Base-by-base conservation (phyloP, 768 basidiomycete species). In the Russula abietina region DNA sequence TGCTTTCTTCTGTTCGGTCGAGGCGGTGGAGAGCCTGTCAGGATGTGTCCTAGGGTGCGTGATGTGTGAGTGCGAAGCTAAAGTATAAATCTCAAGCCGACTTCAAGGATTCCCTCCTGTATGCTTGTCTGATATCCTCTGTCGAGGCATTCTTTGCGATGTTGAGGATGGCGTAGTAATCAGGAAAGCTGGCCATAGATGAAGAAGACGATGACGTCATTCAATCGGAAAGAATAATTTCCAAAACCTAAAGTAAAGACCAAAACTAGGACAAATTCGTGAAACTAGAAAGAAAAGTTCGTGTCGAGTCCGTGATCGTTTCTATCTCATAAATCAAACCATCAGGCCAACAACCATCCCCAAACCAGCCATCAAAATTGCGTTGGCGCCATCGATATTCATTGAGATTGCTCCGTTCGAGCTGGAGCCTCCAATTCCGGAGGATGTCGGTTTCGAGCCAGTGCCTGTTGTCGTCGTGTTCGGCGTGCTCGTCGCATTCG, bases 21-120 rank as follows among this genome's bases (percentile, higher is more conserved):
- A 84, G 4, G 84, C 89, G 64, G 85, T 88, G 19, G 77, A 78
- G 26, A 94, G 76, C 66, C 94, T 79, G 72, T 97, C 94, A 3
- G 94, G 94, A 72, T 97, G 94, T 1, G 91, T 94, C 74, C 89
- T 93, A 65, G 19, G 65, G 46, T 2, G 33, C 11, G 43, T 26
- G 64, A 67, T 66, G 57, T 62, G 68, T 54, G 52, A 41, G 57
- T 26, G 14, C 3, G n/a, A n/a, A 49, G 43, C 11, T 16, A 39
- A 32, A 3, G 26, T 46, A 46, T 22, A 6, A 36, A 11, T 0
- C 36, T 33, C 43, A 9, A 28, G 70, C 1, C 55, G 62, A 86
- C 89, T 79, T 88, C 56, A 93, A 72, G 1, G 89, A 92, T 72
- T 91, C 89, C 66, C 79, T 86, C 75, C 83, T 88, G 75, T 93